Evolutionary conservation across 202 grass and related monocot genomes (phyloP).

Genomic region (Elaeis oleifera): DNA sequence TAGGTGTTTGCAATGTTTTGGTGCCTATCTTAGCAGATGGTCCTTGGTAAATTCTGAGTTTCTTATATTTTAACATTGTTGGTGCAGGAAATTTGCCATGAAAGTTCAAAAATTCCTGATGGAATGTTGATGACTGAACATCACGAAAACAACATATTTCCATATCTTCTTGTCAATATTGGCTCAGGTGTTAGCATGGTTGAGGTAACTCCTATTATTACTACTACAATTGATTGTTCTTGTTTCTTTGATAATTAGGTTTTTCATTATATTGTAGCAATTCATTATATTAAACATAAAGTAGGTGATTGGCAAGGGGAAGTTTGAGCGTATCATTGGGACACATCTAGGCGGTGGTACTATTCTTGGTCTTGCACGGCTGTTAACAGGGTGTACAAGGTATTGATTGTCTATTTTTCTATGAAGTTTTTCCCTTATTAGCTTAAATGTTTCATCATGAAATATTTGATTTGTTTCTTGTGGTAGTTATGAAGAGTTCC

Average conservation of each 20-base stretch:
- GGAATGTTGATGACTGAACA: conserved; percentile 41
- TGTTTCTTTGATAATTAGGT: neutral
- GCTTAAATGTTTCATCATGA: conserved; percentile 1
- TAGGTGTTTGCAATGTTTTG: too few relatives aligned
- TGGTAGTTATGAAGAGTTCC: conserved; percentile 81
- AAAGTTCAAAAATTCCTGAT: conserved; percentile 44
- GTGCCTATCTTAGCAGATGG: too few relatives aligned
- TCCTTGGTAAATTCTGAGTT: too few relatives aligned
- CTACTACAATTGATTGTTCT: neutral
- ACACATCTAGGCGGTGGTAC: conserved; percentile 92
- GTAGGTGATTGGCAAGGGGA: conserved; percentile 90
- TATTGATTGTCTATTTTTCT: conserved; percentile 26
- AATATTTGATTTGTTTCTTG: conserved; percentile 11
- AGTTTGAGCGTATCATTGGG: conserved; percentile 96
- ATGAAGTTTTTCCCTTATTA: neutral
- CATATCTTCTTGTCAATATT: conserved; percentile 98
- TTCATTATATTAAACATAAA: conserved; percentile 18
- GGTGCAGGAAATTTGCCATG: conserved; percentile 40
- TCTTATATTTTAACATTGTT: conserved; percentile 14
- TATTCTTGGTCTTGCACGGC: conserved; percentile 82
- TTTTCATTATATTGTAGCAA: too few relatives aligned
- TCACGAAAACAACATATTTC: conserved; percentile 80
- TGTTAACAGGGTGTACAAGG: conserved; percentile 74
- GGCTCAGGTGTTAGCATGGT: conserved; percentile 99
- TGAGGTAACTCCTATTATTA: conserved; percentile 45